phyloP scores from a whole-genome alignment of 2,329 filamentous ascomycete genomes.

The Falciphora oryzae region DNA sequence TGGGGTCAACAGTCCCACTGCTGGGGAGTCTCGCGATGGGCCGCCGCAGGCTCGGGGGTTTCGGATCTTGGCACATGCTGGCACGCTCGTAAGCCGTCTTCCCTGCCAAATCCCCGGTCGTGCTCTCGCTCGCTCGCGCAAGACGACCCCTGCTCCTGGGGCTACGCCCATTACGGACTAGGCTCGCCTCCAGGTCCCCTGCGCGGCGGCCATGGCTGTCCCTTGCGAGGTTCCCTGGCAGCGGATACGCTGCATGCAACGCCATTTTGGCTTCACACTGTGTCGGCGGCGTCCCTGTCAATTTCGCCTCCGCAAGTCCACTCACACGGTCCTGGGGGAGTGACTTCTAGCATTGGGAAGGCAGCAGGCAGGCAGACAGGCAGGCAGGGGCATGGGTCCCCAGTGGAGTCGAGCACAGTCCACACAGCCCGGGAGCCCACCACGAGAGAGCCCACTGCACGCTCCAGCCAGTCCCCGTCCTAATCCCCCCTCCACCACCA shows the following conservation, averaged over 20 bases:
- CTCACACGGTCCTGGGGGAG: not conserved
- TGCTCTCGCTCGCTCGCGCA: not conserved
- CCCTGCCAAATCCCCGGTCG: conserved; percentile 1
- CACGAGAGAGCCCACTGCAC: too few species aligned
- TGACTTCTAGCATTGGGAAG: not conserved
- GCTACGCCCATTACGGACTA: not conserved
- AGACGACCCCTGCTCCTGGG: not conserved
- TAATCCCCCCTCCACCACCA: not conserved
- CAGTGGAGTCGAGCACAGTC: not conserved
- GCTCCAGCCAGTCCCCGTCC: not conserved
- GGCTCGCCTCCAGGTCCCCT: not conserved
- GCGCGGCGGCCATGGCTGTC: not conserved
- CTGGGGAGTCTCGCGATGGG: too few species aligned
- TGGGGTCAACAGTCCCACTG: too few species aligned
- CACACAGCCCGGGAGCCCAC: not conserved
- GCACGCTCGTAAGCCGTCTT: not conserved
- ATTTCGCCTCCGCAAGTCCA: conserved; percentile 5
- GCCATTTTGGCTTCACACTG: conserved; percentile 6
- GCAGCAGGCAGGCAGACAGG: not conserved
- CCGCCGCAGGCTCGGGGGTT: not conserved
- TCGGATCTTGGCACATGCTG: not conserved
- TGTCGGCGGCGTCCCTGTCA: conserved; percentile 4
- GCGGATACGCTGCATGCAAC: conserved; percentile 1
- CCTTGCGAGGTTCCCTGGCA: not conserved
- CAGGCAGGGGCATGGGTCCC: not conserved